Conservation (phyloP, 2,329 filamentous ascomycete species). For the Xylaria sp. region DNA sequence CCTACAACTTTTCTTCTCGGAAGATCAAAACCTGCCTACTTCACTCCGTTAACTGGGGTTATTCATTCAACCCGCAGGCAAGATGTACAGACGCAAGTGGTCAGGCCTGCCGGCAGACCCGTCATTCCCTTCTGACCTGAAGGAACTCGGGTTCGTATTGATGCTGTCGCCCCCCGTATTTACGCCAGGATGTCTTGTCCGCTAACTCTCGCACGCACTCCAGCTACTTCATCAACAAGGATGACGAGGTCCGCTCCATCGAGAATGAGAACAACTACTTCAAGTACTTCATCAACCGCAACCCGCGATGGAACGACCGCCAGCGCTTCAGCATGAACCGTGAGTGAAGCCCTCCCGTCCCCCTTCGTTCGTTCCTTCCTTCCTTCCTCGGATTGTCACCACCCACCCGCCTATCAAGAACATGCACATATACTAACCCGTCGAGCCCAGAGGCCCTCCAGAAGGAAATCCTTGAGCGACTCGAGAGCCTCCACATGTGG, state of each 20-base stretch:
- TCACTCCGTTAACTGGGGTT: not conserved
- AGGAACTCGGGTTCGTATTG: slow-evolving; percentile 68
- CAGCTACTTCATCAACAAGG: slow-evolving; percentile 74
- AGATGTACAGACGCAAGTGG: slow-evolving; percentile 77
- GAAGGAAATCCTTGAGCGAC: slow-evolving; percentile 62
- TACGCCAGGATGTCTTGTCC: not conserved
- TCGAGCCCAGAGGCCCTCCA: slow-evolving; percentile 60
- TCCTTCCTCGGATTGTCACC: not conserved
- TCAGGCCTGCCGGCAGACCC: slow-evolving; percentile 72
- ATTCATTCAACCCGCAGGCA: slow-evolving; percentile 18
- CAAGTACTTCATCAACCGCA: slow-evolving; percentile 73
- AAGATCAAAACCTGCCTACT: not conserved
- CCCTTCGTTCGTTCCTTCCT: not conserved
- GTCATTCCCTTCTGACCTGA: slow-evolving; percentile 65
- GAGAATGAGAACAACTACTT: slow-evolving; percentile 70
- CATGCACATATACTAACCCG: not conserved
- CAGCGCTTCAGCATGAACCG: slow-evolving; percentile 76
- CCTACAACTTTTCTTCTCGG: not conserved
- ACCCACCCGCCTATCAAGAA: not conserved
- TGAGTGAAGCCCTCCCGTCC: slow-evolving; percentile 41
- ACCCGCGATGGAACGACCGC: slow-evolving; percentile 75
- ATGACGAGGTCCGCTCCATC: slow-evolving; percentile 75
- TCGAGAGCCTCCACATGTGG: slow-evolving; percentile 61
- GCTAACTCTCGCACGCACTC: not conserved
- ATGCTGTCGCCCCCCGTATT: not conserved